Evolutionary conservation across 2,329 filamentous ascomycete genomes (phyloP), one percentile per base, ranked within the genome.

Genomic region (Epicoccum nigrum): DNA sequence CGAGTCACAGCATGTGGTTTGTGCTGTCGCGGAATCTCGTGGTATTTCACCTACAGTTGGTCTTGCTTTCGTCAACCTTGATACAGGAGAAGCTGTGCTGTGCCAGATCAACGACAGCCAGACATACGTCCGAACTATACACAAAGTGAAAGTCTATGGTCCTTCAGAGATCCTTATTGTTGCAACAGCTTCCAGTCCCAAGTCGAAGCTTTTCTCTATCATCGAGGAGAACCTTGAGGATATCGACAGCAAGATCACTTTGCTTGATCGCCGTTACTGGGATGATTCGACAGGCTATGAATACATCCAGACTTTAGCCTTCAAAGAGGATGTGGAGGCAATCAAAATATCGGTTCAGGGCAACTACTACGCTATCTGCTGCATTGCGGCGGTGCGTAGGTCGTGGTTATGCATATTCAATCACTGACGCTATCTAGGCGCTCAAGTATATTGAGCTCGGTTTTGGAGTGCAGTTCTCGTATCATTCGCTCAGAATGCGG

Each of bases 51-150:
- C 92, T 0, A 88, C 86, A 0, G 87, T 97, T 2, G 92, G 93
- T 1, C 79, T 96, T 32, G 90, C 91, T 2, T 92, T 97, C 66
- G 80, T 97, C 67, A 95, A 97, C 65, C 79, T 95, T 3, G 87
- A 90, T 33, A 92, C 90, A 2, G 89, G 88, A 31, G 91, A 96
- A 73, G 89, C 86, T 13, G 85, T 92, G 21, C 81, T 97, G 31
- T 95, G 90, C 67, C 91, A 97, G 66, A 93, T 97, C 58, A 92
- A 88, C 67, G 93, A 97, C 71, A 95, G 87, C 49, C 92, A 96
- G 69, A 95, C 92, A 27, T 97, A 96, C 69, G 86, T 92, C 50
- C 87, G 87, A 66, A 96, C 92, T 0, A 79, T 96, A 23, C 90
- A 96, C 72, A 96, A 97, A 69, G 81, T 97, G 27, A 83, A 84